Conservation (phyloP, 2,329 filamentous ascomycete genomes). For the Penicillium sumatraense region DNA sequence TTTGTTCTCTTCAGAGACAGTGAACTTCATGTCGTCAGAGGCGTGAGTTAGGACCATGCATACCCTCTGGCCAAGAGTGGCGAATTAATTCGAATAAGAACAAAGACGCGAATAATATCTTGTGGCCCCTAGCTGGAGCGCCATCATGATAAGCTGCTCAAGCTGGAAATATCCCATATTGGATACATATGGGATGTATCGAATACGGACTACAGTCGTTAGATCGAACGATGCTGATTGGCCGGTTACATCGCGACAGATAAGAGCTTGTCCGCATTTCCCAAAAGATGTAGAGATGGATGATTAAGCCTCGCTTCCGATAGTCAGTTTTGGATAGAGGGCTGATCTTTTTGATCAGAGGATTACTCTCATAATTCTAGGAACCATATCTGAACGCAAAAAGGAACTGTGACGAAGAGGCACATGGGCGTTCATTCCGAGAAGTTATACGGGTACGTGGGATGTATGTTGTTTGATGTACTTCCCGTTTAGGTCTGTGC, state of each 20-base stretch:
- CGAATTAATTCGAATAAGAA: neutral
- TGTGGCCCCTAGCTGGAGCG: slow-evolving; percentile 1
- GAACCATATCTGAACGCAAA: too few relatives aligned
- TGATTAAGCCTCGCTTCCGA: too few relatives aligned
- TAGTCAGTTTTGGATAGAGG: too few relatives aligned
- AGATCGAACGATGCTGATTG: slow-evolving; percentile 18
- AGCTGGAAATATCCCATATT: too few relatives aligned
- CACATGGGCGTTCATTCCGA: too few relatives aligned
- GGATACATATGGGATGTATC: neutral
- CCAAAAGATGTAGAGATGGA: neutral
- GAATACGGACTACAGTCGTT: neutral
- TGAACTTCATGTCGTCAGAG: slow-evolving; percentile 7
- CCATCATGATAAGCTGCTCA: neutral
- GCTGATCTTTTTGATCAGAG: too few relatives aligned
- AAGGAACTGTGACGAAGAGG: too few relatives aligned
- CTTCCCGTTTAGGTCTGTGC: neutral
- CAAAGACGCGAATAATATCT: neutral
- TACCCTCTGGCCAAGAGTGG: neutral
- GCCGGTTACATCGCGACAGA: slow-evolving; percentile 9
- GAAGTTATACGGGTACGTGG: too few relatives aligned
- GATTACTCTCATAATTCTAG: too few relatives aligned
- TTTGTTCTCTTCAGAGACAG: neutral
- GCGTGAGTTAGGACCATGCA: neutral
- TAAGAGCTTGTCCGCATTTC: slow-evolving; percentile 15
- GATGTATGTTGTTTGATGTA: too few relatives aligned